phyloP scores from a whole-genome alignment of 352 stramenopile species.

The Plasmopara viticola region DNA sequence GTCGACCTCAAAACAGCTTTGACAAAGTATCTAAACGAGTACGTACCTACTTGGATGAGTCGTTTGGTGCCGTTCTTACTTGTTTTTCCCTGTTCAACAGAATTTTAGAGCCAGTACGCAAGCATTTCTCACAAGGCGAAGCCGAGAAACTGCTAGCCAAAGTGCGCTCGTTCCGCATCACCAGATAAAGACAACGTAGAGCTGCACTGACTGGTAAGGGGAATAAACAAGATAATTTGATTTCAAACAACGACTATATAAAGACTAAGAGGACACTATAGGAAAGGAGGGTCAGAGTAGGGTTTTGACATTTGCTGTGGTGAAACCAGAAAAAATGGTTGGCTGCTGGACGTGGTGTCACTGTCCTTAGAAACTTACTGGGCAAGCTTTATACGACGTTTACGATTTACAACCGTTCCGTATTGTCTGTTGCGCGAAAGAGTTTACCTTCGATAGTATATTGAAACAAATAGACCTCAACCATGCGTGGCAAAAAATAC shows the following conservation, averaged over 20 bases:
- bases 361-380: conserved; percentile 32
- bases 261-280: not conserved
- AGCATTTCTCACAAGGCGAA: conserved; percentile 94
- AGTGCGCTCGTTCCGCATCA: conserved; percentile 96
- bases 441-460: not conserved
- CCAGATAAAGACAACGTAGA: conserved; percentile 52
- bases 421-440: not conserved
- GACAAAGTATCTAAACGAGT: conserved; percentile 89
- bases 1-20: conserved; percentile 92
- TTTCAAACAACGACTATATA: not conserved
- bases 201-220: conserved; percentile 3
- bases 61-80: conserved; percentile 4
- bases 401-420: conserved; percentile 36
- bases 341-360: conserved; percentile 32
- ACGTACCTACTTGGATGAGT: conserved; percentile 23
- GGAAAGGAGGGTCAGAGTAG: too few relatives aligned
- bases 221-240: conserved; percentile 11
- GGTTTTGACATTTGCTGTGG: too few relatives aligned
- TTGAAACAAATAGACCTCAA: not conserved
- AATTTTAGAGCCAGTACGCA: conserved; percentile 94
- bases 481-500: too few relatives aligned
- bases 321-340: conserved; percentile 32
- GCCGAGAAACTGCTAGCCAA: conserved; percentile 93
- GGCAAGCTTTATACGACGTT: conserved; percentile 40
- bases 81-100: conserved; percentile 21